Conservation (phyloP, 148 eudicot genomes). For the Silene latifolia region DNA sequence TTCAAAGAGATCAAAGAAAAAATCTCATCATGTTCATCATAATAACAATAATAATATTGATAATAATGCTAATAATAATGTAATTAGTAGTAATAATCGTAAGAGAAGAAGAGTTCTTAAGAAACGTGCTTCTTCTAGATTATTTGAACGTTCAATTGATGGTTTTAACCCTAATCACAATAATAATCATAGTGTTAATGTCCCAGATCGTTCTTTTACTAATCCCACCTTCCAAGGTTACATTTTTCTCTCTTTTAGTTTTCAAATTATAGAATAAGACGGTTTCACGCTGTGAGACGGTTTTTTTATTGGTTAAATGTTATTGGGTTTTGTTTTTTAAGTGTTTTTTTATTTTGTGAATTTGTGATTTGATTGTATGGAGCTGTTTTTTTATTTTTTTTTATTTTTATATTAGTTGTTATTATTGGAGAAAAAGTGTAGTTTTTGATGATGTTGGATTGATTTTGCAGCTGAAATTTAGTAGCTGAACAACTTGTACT, state of each 20-base stretch:
- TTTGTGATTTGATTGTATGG: constrained; percentile 8
- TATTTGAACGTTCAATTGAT: constrained; percentile 27
- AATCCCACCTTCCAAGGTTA: constrained; percentile 65
- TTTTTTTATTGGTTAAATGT: not conserved
- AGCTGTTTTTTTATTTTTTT: too few species aligned
- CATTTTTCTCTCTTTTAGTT: constrained; percentile 14
- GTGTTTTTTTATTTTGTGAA: not conserved
- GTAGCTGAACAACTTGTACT: not conserved
- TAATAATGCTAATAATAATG: not conserved
- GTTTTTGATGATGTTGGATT: constrained; percentile 6
- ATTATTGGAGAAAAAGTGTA: too few species aligned
- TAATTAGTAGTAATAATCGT: constrained; percentile 10
- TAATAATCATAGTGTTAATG: constrained; percentile 16
- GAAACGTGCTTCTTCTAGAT: constrained; percentile 37
- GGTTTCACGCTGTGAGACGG: not conserved
- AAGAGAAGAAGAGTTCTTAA: constrained; percentile 38
- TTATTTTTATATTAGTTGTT: too few species aligned
- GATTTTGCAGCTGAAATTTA: constrained; percentile 20
- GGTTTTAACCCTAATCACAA: not conserved
- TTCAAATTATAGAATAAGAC: not conserved
- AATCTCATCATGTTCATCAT: constrained; percentile 16
- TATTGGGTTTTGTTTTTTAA: not conserved
- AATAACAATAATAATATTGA: not conserved
- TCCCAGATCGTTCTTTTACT: constrained; percentile 39
- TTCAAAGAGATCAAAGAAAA: constrained; percentile 31